Percentiles rank a stretch among this genome's conserved stretches.
These are phyloP conservation scores for Diplocarpon rosae DNA, from an alignment of 2,329 filamentous ascomycete species.

Conservation along the genomic window DNA sequence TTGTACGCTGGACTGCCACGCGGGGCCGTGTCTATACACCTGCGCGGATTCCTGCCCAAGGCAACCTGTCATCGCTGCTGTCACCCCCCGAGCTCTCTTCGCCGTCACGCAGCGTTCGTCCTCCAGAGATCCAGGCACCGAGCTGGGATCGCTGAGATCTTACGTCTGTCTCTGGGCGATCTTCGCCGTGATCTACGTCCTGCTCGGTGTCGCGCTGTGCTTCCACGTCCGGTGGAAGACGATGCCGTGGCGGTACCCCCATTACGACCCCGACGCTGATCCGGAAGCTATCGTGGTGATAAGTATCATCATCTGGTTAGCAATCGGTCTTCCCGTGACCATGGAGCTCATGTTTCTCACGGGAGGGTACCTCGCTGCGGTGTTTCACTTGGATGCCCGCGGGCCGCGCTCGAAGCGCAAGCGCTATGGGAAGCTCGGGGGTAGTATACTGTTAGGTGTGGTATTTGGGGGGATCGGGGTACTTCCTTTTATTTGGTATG, in stretches of 20 bases:
- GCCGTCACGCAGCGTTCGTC: not conserved
- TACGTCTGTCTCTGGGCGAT: not conserved
- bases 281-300: not conserved
- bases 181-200: not conserved
- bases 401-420: not conserved
- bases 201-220: not conserved
- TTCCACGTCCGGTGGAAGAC: not conserved
- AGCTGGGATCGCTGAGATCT: not conserved
- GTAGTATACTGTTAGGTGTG: not conserved
- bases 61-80: not conserved
- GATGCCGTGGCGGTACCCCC: not conserved
- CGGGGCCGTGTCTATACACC: constrained; percentile 10
- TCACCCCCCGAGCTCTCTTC: not conserved
- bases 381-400: not conserved
- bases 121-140: not conserved
- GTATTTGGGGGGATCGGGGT: not conserved
- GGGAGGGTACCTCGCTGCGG: not conserved
- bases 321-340: not conserved
- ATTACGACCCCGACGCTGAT: not conserved
- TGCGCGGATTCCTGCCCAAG: constrained; percentile 4
- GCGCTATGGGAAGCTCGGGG: not conserved
- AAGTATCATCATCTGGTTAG: not conserved
- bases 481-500: constrained; percentile 8
- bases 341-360: not conserved
- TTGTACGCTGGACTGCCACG: constrained; percentile 14